Evolutionary conservation across 345 rosid species (phyloP), one percentile per base, ranked within the genome.

Genomic region (Balakata baccata): DNA sequence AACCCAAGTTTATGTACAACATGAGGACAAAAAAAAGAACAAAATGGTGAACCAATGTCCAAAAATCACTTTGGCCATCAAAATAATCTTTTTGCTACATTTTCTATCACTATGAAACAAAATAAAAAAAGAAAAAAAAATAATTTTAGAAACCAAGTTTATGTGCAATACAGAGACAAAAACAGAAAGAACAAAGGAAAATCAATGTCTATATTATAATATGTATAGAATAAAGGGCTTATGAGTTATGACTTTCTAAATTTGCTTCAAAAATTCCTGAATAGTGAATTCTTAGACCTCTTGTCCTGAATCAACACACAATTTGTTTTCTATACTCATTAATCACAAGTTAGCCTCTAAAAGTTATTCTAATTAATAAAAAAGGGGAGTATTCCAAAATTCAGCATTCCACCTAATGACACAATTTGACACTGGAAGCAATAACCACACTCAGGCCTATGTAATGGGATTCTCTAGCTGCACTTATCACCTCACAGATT

Each of bases 31-130:
- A 6, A 43, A 5, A 0, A 43, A 5, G 10, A 43, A 8, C 5
- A 43, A 43, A 20, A 25, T 0, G n/a, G 45, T 63, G 20, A 8
- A 47, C 8, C 61, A 53, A 17, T 20, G 16, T 45, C 16, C 1
- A 29, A 29, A 29, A 29, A 29, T 29, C n/a, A 86, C 81, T 82
- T 72, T 80, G 90, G 41, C 85, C 85, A 61, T 88, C 86, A 84
- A 77, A 62, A 63, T 75, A 83, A 54, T 74, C 83, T 74, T 78
- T 85, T 81, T 77, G 91, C 86, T 80, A 79, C 58, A 69, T 87
- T 85, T 83, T 29, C 77, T 84, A 72, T 80, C 92, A 81, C 91
- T 81, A 84, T 43, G 65, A 66, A 63, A 56, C 70, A 43, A 66
- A n/a, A n/a, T n/a, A n/a, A n/a, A n/a, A n/a, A n/a, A n/a, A n/a